Base-by-base conservation (phyloP, 441 rosid genomes). In the Dalechampia spathulata region DNA sequence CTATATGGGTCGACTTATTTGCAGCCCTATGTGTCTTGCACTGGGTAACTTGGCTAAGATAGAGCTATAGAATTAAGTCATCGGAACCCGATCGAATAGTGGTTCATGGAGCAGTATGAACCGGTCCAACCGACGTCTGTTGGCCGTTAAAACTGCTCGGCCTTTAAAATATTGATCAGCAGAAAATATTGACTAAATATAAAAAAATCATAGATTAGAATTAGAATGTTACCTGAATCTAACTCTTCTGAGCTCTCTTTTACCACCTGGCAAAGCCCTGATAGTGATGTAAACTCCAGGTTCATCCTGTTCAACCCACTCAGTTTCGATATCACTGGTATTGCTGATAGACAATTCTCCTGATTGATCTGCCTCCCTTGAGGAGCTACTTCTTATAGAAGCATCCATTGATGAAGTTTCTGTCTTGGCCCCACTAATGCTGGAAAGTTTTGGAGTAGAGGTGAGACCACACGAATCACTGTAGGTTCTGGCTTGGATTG, bases 281-380 rank as follows among this genome's bases (percentile, higher is more conserved):
- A 92, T 83, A n/a, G 98, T 86, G 46, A 92, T 88, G 71, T 92
- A 92, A 52, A 92, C 96, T 16, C 98, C 98, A 19, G 91, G 95
- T 66, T 88, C 96, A 67, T 92, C 98, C 76, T 92, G 91, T 61
- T 88, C 98, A 30, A 92, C 96, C 98, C 98, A 92, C 57, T 92
- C 96, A 38, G 77, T 73, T 45, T 86, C 95, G 56, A 83, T 73
- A 71, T 86, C 96, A 70, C 98, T 92, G 49, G 91, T 96, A 65
- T 83, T 86, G 72, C 98, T 92, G 63, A 88, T 64, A 20, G 98
- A 92, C 37, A 86, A 74, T 57, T 91, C 98, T 34, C 85, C 96
- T 0, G 98, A 91, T 39, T 83, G 75, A 64, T 91, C 98, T 49
- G 89, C 96, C 19, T 91, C 98, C 71, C 96, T 87, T 0, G 98